Base-by-base conservation (phyloP, 345 rosid species). In the Melaleuca quinquenervia region DNA sequence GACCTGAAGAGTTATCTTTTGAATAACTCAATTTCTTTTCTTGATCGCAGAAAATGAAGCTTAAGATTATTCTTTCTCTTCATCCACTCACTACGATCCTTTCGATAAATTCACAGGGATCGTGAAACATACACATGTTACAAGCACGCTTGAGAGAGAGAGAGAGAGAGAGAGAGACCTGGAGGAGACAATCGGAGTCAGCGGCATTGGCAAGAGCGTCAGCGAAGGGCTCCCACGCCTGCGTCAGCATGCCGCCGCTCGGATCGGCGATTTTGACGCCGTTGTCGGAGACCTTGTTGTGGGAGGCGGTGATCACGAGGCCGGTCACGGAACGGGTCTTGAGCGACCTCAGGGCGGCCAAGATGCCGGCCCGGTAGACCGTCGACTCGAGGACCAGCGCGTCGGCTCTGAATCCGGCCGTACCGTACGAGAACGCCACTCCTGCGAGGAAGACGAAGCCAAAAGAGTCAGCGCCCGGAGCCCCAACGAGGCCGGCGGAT, bases 171-270 rank as follows among this genome's bases (percentile, higher is more conserved):
- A 76, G 83, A 10, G 24, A 16, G 50, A 93, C 96, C 87, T 90
- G 91, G 64, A 95, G 87, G 11, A 97, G 95, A 24, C 87, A n/a
- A 50, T 89, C 84, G 5, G 94, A 88, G 85, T 94, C 90, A 36
- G 94, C 83, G 1, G 98, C 95, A 88, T 93, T 92, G 20, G 98
- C 96, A 85, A 97, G 92, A 44, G 94, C 91, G 89, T 96, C 95
- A 0, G 98, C 96, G 52, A 97, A 95, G 1, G 99, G 99, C 85
- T 96, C 98, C 99, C 99, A 97, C n/a, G 92, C 93, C 86, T 94
- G 98, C 83, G 96, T 91, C 87, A 96, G 96, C 98, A 97, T 94
- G 5, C 93, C 95, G 1, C 99, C 99, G 44, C 89, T 90, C 21
- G 99, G 98, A 86, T 96, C 99, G 26, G 96, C 88, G 84, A 97